A percentile compares a stretch with the other conserved stretches of the same genome.
Evolutionary conservation across 2,329 filamentous ascomycete species (phyloP).

Genomic region (Helminthosporium solani): DNA sequence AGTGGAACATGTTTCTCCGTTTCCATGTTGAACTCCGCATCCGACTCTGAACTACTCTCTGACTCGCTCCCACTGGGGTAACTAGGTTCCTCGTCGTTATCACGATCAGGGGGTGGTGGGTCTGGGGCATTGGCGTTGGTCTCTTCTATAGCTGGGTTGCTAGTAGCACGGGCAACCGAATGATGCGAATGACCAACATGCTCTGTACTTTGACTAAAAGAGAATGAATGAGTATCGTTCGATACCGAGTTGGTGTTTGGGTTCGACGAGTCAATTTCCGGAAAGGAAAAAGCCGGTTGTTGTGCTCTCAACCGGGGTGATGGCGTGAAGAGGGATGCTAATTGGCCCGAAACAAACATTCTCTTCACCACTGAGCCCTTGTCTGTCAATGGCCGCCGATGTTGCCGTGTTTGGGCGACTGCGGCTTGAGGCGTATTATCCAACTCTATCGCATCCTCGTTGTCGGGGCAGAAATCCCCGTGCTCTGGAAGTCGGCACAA

Average conservation of each 20-base stretch:
- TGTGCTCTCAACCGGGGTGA: conserved; percentile 8
- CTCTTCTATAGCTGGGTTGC: not conserved
- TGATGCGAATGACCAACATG: not conserved
- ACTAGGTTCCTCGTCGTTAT: conserved; percentile 6
- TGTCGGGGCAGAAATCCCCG: not conserved
- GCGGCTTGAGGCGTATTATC: too few species aligned
- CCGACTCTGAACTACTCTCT: not conserved
- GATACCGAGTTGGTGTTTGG: not conserved
- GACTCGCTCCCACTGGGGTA: conserved; percentile 4
- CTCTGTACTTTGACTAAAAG: not conserved
- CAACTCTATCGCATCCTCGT: not conserved
- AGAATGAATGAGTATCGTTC: not conserved
- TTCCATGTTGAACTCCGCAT: conserved; percentile 14
- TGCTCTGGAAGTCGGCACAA: not conserved
- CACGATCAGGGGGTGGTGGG: not conserved
- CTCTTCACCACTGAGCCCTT: not conserved
- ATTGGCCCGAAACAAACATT: not conserved
- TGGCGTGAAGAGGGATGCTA: not conserved
- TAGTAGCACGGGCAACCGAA: not conserved
- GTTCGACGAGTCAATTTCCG: not conserved
- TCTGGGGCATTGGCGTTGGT: not conserved
- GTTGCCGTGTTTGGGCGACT: too few species aligned
- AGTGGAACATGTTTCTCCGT: conserved; percentile 20
- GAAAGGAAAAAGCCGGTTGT: conserved; percentile 5
- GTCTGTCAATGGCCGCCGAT: too few species aligned